Base-by-base conservation (phyloP, 1,284 basidiomycete species). In the Rhodotorula sp. region DNA sequence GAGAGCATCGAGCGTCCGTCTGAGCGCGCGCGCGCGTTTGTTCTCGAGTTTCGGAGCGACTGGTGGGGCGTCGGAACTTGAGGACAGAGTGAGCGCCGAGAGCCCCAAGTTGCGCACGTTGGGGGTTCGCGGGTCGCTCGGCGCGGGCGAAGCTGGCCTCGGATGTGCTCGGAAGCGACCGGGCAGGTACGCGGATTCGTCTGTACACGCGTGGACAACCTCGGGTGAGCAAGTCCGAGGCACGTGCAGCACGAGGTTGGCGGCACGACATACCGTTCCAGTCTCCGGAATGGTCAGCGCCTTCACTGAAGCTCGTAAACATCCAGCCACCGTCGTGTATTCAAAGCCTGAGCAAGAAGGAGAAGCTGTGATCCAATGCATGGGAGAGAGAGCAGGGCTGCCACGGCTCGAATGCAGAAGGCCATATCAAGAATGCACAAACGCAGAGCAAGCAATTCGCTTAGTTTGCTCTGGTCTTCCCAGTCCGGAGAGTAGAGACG, bases 91-190 rank as follows among this genome's bases (percentile, higher is more conserved):
- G 44, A 26, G 45, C 37, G 45, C 44, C 20, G 3, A 37, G 46
- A 24, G 54, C 2, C 54, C 37, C 55, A 51, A 56, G 55, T 42
- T 45, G 54, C n/a, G 59, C 20, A 48, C 62, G 51, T 22, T 51
- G 18, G 37, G 20, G 15, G 55, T 29, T 56, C 46, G n/a, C 12
- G 57, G 18, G 6, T 10, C n/a, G 42, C 20, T n/a, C 0, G 26
- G 20, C 8, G 49, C 10, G 1, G 33, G 37, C 17, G 62, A 29
- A 1, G 68, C 55, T 0, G 69, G 62, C 6, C 59, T 29, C 1
- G 53, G 61, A 24, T 71, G 69, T 1, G 74, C 74, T 54, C 71
- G 69, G 44, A 73, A 75, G 18, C 74, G 69, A 0, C 74, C 74
- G 8, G 74, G 74, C 17, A 42, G 58, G 57, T 71, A 75, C 0